phyloP scores from a whole-genome alignment of 2,329 filamentous ascomycete species.

The Pseudodiploospora longispora region DNA sequence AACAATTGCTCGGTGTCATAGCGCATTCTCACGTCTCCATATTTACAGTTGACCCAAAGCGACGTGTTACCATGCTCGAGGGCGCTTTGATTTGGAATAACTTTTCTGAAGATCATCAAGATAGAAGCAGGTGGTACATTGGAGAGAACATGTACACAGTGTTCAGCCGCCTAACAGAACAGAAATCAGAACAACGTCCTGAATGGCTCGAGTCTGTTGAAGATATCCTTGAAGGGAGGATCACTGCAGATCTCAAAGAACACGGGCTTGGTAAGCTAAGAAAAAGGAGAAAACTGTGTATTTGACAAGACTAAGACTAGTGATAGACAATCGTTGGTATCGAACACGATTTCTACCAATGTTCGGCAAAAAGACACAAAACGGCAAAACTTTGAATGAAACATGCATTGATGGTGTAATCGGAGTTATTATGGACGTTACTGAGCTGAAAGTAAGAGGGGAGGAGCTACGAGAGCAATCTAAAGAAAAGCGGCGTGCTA shows the following conservation, averaged over 20 bases:
- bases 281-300: neutral
- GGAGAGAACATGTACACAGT: slow-evolving; percentile 58
- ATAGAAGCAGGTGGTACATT: slow-evolving; percentile 41
- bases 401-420: slow-evolving; percentile 62
- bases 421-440: slow-evolving; percentile 73
- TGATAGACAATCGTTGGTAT: slow-evolving; percentile 54
- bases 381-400: slow-evolving; percentile 36
- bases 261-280: slow-evolving; percentile 42
- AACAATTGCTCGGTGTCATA: slow-evolving; percentile 65
- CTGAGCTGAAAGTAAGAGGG: slow-evolving; percentile 59
- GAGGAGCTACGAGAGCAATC: slow-evolving; percentile 55
- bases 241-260: slow-evolving; percentile 55
- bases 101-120: slow-evolving; percentile 28
- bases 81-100: slow-evolving; percentile 53
- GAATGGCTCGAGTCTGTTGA: slow-evolving; percentile 52
- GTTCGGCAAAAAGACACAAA: slow-evolving; percentile 45
- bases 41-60: slow-evolving; percentile 59
- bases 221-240: slow-evolving; percentile 54
- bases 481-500: slow-evolving; percentile 59
- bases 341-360: slow-evolving; percentile 65
- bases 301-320: slow-evolving; percentile 1
- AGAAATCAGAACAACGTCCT: slow-evolving; percentile 34
- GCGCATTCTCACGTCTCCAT: slow-evolving; percentile 68
- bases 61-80: slow-evolving; percentile 60
- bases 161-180: slow-evolving; percentile 43